These are phyloP conservation scores for Leishmania aethiopica DNA, from an alignment of 208 protist species.

Conservation along the genomic window DNA sequence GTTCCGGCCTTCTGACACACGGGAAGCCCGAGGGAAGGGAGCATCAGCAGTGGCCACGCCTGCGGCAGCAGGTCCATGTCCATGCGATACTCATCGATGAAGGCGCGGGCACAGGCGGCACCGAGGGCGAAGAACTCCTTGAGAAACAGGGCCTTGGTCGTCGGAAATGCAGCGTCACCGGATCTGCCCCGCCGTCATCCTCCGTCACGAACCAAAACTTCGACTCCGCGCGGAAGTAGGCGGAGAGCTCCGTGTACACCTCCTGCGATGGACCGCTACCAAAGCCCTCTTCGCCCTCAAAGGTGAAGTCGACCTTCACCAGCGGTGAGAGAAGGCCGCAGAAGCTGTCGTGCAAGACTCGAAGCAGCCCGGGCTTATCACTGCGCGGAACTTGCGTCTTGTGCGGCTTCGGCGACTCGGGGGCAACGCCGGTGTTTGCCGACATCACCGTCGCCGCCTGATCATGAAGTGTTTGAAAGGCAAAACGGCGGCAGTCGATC, in stretches of 20 bases:
- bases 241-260: constrained; percentile 81
- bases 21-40: constrained; percentile 18
- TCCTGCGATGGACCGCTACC: constrained; percentile 89
- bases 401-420: constrained; percentile 9
- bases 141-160: constrained; percentile 33
- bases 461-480: constrained; percentile 67
- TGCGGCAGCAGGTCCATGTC: constrained; percentile 53
- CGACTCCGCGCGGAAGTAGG: constrained; percentile 31
- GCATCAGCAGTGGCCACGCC: constrained; percentile 56
- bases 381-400: constrained; percentile 55
- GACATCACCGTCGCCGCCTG: constrained; percentile 51
- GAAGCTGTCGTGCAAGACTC: constrained; percentile 52
- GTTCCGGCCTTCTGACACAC: background rate
- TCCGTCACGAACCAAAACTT: constrained; percentile 68
- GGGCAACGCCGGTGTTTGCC: constrained; percentile 52
- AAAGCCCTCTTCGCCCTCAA: constrained; percentile 81
- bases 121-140: constrained; percentile 80
- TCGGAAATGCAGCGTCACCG: constrained; percentile 59
- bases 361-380: constrained; percentile 35
- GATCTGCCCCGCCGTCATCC: constrained; percentile 44
- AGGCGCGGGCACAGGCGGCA: constrained; percentile 62
- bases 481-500: constrained; percentile 76
- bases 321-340: constrained; percentile 44
- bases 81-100: constrained; percentile 83
- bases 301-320: constrained; percentile 77